Evolutionary conservation across 306 rosid genomes (phyloP).

Genomic region (Sicyos baderoa): DNA sequence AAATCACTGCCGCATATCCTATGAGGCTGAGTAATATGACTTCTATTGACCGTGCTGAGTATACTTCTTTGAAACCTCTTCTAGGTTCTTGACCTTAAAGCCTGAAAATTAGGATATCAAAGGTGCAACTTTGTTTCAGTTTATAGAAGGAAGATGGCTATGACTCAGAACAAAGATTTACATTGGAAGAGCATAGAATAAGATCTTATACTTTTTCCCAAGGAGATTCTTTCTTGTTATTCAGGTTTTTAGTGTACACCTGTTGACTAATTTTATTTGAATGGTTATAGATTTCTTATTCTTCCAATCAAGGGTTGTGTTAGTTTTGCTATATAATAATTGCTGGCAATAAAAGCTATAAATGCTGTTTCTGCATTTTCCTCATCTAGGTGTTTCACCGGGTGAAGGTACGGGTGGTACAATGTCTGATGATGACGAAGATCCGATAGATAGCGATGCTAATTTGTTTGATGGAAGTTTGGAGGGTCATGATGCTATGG

Average conservation of each 20-base stretch:
- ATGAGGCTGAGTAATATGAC: no score
- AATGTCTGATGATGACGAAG: constrained; percentile 84
- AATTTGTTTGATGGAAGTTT: constrained; percentile 56
- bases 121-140: no score
- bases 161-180: not conserved
- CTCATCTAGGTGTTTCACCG: constrained; percentile 87
- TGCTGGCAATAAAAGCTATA: constrained; percentile 1
- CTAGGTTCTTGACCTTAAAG: not conserved
- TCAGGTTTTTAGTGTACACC: not conserved
- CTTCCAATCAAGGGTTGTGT: constrained; percentile 4
- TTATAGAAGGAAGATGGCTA: not conserved
- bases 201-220: not conserved
- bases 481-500: constrained; percentile 63
- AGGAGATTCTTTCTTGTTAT: not conserved
- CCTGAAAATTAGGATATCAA: not conserved
- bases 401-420: constrained; percentile 88
- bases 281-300: not conserved
- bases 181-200: not conserved
- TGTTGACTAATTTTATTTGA: not conserved
- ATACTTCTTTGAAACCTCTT: no score
- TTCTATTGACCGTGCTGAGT: no score
- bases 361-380: constrained; percentile 45
- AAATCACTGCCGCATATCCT: not conserved
- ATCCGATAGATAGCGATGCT: constrained; percentile 61
- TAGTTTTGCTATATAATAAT: not conserved